Evolutionary conservation across 78 protist genomes (phyloP).

Genomic region (Dictyostelium purpureum): DNA sequence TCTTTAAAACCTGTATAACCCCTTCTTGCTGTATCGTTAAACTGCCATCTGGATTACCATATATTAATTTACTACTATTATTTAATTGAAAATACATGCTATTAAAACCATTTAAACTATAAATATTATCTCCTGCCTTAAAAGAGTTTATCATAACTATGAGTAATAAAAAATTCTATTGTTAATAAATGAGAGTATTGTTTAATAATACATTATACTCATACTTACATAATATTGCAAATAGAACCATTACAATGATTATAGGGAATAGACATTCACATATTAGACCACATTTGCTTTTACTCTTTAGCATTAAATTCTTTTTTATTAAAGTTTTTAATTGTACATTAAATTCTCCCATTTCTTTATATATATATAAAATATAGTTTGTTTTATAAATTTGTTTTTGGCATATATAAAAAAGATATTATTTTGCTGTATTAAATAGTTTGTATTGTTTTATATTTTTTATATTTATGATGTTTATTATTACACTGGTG

Average conservation of each 20-base stretch:
- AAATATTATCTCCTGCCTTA: not conserved
- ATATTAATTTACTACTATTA: not conserved
- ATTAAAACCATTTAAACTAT: not conserved
- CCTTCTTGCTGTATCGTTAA: not conserved
- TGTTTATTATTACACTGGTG: no score
- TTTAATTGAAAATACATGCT: not conserved
- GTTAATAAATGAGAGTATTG: not conserved
- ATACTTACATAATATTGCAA: conserved; percentile 16
- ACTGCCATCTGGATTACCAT: not conserved
- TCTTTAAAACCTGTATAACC: not conserved
- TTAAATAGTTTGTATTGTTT: no score
- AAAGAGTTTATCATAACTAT: not conserved
- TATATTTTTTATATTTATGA: no score
- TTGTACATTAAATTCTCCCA: conserved; percentile 13
- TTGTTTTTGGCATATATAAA: no score
- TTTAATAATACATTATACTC: not conserved
- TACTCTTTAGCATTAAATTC: not conserved
- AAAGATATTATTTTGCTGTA: no score
- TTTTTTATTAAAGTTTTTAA: not conserved
- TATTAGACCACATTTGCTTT: not conserved
- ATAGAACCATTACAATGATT: not conserved
- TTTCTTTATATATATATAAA: no score
- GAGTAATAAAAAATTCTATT: not conserved
- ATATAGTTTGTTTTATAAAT: no score
- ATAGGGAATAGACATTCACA: not conserved